phyloP scores from a whole-genome alignment of 441 rosid genomes.

The Sinapis alba region DNA sequence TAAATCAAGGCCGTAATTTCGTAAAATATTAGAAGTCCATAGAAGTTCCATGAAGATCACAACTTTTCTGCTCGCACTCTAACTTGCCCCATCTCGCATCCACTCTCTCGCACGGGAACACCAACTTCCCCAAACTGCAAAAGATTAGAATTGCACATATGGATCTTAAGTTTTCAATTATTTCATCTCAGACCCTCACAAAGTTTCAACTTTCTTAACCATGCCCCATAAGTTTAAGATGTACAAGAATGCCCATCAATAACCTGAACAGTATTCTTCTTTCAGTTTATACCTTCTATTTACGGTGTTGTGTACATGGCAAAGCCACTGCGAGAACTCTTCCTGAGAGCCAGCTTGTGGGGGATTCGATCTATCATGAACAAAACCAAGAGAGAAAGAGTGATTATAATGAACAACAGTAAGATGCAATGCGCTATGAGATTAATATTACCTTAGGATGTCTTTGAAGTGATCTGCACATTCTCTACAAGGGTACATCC shows the following conservation, averaged over 20 bases:
- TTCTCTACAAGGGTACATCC: slow-evolving; percentile 94
- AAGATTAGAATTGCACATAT: neutral
- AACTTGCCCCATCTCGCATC: slow-evolving; percentile 99
- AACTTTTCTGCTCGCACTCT: slow-evolving; percentile 80
- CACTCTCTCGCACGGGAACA: slow-evolving; percentile 83
- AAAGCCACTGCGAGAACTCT: slow-evolving; percentile 90
- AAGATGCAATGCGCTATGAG: slow-evolving; percentile 5
- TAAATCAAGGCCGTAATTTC: neutral
- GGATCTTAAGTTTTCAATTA: neutral
- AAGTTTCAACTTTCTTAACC: neutral
- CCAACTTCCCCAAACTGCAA: slow-evolving; percentile 75
- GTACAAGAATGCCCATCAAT: neutral
- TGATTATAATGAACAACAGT: neutral
- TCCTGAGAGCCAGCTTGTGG: slow-evolving; percentile 78
- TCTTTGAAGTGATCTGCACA: slow-evolving; percentile 97
- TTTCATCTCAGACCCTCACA: neutral
- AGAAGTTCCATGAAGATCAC: slow-evolving; percentile 73
- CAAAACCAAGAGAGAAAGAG: neutral
- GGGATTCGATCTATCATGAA: slow-evolving; percentile 71
- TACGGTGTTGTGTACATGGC: slow-evolving; percentile 87
- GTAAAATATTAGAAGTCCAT: slow-evolving; percentile 29
- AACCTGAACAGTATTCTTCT: neutral
- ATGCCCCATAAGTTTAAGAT: neutral
- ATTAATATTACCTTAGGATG: slow-evolving; percentile 61
- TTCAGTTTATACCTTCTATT: slow-evolving; percentile 70